A percentile compares a stretch with the other conserved stretches of the same genome.
These are phyloP conservation scores for Citrus mangshanensis DNA, from an alignment of 345 rosid genomes.

Conservation along the genomic window DNA sequence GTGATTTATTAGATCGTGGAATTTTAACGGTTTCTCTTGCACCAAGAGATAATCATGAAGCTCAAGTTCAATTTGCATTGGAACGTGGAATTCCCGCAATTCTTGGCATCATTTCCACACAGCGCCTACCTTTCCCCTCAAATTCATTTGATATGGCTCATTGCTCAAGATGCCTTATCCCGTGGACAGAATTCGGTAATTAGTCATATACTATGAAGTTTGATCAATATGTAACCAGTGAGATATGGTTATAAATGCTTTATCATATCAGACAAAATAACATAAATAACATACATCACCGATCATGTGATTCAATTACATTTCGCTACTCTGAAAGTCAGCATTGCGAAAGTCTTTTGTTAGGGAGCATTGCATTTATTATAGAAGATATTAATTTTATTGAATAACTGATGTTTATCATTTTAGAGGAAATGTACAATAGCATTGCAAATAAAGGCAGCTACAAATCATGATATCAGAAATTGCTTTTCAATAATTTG, in stretches of 20 bases:
- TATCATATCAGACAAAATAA: neutral
- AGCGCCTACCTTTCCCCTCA: slow-evolving; percentile 97
- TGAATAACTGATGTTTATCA: neutral
- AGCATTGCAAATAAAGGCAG: neutral
- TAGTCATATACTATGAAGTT: neutral
- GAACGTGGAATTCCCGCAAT: slow-evolving; percentile 99
- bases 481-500: neutral
- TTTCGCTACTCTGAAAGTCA: neutral
- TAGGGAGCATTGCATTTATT: neutral
- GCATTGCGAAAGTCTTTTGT: neutral
- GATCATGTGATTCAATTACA: neutral
- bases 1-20: slow-evolving; percentile 86
- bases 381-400: neutral
- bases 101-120: slow-evolving; percentile 95
- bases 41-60: slow-evolving; percentile 98
- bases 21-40: slow-evolving; percentile 92
- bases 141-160: slow-evolving; percentile 98
- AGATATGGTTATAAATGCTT: neutral
- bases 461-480: neutral
- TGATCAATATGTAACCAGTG: neutral
- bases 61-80: slow-evolving; percentile 96
- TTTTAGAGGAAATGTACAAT: neutral
- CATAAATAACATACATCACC: neutral
- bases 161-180: slow-evolving; percentile 99
- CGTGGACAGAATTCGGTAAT: slow-evolving; percentile 98